Percentiles rank a stretch among this genome's conserved stretches.
Evolutionary conservation across 202 grass and related monocot species (phyloP).

Genomic region (Miscanthus sacchariflorus): DNA sequence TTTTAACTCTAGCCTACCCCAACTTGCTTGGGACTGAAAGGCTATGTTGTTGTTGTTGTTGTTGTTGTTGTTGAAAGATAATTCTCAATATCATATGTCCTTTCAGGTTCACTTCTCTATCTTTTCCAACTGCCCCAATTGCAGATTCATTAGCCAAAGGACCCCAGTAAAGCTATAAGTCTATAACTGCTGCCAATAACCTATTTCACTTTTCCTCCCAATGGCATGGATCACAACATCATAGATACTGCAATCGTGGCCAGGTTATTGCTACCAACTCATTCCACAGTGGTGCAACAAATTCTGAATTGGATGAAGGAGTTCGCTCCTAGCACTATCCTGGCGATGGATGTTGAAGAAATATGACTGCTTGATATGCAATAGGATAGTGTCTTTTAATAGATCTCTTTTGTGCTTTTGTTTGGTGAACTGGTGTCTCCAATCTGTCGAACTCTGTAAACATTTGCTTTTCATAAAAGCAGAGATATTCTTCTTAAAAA

Average conservation of each 20-base stretch:
- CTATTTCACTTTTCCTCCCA: neutral
- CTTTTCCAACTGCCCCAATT: neutral
- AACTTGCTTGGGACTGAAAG: no score
- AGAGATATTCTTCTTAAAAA: neutral
- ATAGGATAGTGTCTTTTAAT: neutral
- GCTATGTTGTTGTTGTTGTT: no score
- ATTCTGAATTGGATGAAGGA: neutral
- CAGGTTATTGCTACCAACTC: neutral
- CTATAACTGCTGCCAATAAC: neutral
- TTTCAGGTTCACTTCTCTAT: neutral
- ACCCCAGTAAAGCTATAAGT: neutral
- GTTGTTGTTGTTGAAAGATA: neutral
- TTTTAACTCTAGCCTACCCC: no score
- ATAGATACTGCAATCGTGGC: neutral
- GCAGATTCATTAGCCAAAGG: conserved; percentile 5
- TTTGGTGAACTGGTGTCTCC: neutral
- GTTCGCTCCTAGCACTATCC: neutral
- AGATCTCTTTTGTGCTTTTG: neutral
- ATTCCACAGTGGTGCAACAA: neutral
- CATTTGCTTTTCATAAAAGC: neutral
- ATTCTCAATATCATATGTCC: neutral
- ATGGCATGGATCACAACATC: neutral
- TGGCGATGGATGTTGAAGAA: neutral
- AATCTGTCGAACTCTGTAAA: neutral
- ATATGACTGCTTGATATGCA: neutral